Percentiles rank a stretch among this genome's conserved stretches.
phyloP scores from a whole-genome alignment of 306 rosid genomes.

The Begonia fuchsioides region DNA sequence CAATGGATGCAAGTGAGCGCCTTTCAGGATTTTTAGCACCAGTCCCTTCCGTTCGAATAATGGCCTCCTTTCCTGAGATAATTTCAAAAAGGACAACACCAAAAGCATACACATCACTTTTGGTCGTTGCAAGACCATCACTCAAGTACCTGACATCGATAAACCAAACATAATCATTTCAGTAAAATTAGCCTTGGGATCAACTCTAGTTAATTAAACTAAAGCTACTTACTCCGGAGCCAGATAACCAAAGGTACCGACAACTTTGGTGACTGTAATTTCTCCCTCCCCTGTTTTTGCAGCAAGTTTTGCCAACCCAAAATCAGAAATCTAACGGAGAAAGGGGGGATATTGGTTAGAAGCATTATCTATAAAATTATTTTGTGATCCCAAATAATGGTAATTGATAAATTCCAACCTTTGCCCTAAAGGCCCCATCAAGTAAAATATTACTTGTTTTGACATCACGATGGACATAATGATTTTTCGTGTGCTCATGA shows the following conservation, averaged over 20 bases:
- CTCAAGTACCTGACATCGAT: slow-evolving; percentile 60
- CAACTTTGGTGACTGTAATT: slow-evolving; percentile 68
- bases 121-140: slow-evolving; percentile 79
- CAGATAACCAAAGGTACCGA: slow-evolving; percentile 93
- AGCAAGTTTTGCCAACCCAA: slow-evolving; percentile 88
- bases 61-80: slow-evolving; percentile 83
- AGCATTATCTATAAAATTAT: slow-evolving; percentile 6
- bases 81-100: slow-evolving; percentile 90
- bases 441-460: slow-evolving; percentile 96
- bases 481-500: slow-evolving; percentile 93
- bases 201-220: background rate
- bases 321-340: slow-evolving; percentile 71
- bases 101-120: slow-evolving; percentile 87
- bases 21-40: slow-evolving; percentile 59
- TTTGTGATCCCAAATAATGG: slow-evolving; percentile 3
- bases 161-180: background rate
- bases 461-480: slow-evolving; percentile 93
- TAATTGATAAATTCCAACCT: slow-evolving; percentile 26
- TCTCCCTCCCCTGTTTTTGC: slow-evolving; percentile 78
- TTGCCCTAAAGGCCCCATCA: slow-evolving; percentile 77
- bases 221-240: slow-evolving; percentile 79
- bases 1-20: slow-evolving; percentile 81
- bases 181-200: background rate
- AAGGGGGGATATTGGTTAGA: slow-evolving; percentile 5
- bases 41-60: slow-evolving; percentile 59